A percentile compares a stretch with the other conserved stretches of the same genome.
phyloP scores from a whole-genome alignment of 805 yeast genomes.

The Saccharomyces jurei region DNA sequence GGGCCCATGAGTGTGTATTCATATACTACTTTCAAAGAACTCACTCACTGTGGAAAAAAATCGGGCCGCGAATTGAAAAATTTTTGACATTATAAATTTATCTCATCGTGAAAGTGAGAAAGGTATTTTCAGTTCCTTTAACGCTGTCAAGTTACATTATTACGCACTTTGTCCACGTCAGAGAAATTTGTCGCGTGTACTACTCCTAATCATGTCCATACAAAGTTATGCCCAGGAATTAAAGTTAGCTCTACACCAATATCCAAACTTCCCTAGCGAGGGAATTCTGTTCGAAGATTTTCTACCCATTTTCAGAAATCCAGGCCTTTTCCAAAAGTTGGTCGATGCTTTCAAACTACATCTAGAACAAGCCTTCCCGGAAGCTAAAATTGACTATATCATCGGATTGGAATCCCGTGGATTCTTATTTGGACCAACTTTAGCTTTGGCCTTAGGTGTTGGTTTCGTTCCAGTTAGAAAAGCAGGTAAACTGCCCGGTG shows the following conservation, averaged over 20 bases:
- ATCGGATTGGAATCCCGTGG: constrained; percentile 97
- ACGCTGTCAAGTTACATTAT: not conserved
- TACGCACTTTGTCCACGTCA: not conserved
- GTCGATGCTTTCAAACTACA: constrained; percentile 74
- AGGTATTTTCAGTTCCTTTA: not conserved
- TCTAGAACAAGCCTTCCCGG: constrained; percentile 46
- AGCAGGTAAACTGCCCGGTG: constrained; percentile 92
- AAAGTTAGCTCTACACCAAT: constrained; percentile 55
- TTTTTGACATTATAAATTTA: not conserved
- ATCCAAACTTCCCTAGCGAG: constrained; percentile 88
- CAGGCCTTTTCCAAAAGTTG: constrained; percentile 71
- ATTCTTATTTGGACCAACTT: constrained; percentile 89
- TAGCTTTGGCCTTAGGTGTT: constrained; percentile 81
- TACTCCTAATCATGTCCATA: constrained; percentile 18
- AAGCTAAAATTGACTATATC: constrained; percentile 69
- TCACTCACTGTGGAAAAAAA: not conserved
- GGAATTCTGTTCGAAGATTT: constrained; percentile 95
- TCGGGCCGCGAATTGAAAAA: not conserved
- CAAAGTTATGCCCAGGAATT: constrained; percentile 37
- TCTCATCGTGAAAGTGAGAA: not conserved
- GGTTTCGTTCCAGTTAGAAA: constrained; percentile 95
- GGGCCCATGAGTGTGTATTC: not conserved
- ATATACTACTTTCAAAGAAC: not conserved
- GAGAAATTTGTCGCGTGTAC: not conserved
- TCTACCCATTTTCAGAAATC: constrained; percentile 83